Evolutionary conservation across 805 yeast genomes (phyloP).

Genomic region (Cephaloascus albidus): DNA sequence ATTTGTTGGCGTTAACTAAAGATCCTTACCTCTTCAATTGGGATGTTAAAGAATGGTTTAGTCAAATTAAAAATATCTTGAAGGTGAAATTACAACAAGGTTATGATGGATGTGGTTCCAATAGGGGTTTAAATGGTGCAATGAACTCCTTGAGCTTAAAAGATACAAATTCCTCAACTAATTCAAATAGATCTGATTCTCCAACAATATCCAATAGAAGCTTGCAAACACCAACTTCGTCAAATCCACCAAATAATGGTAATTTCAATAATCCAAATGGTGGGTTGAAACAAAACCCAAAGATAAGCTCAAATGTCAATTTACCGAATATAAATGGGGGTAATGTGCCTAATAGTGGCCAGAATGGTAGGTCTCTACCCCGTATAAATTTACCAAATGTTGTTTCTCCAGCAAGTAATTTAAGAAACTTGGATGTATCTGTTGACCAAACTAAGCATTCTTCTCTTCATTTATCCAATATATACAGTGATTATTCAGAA

Average conservation of each 20-base stretch:
- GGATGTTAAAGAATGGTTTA: conserved; percentile 54
- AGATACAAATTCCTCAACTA: conserved; percentile 18
- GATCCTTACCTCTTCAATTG: conserved; percentile 27
- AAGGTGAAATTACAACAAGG: conserved; percentile 42
- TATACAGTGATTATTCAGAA: conserved; percentile 30
- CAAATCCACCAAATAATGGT: not conserved
- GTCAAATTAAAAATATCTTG: conserved; percentile 43
- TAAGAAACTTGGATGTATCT: conserved; percentile 8
- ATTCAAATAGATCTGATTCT: not conserved
- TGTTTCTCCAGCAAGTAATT: conserved; percentile 4
- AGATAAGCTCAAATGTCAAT: not conserved
- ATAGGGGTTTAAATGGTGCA: conserved; percentile 54
- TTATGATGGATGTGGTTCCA: conserved; percentile 71
- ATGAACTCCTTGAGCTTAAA: conserved; percentile 37
- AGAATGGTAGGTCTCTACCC: not conserved
- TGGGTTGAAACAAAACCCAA: not conserved
- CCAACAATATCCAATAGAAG: not conserved
- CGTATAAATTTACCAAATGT: not conserved
- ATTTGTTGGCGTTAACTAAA: conserved; percentile 14
- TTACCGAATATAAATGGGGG: not conserved
- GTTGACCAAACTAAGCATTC: conserved; percentile 13
- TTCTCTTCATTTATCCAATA: conserved; percentile 30
- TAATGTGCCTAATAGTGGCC: not conserved
- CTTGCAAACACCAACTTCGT: not conserved
- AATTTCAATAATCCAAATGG: not conserved